Conservation (phyloP, 108 stramenopile species). For the Skeletonema tropicum region DNA sequence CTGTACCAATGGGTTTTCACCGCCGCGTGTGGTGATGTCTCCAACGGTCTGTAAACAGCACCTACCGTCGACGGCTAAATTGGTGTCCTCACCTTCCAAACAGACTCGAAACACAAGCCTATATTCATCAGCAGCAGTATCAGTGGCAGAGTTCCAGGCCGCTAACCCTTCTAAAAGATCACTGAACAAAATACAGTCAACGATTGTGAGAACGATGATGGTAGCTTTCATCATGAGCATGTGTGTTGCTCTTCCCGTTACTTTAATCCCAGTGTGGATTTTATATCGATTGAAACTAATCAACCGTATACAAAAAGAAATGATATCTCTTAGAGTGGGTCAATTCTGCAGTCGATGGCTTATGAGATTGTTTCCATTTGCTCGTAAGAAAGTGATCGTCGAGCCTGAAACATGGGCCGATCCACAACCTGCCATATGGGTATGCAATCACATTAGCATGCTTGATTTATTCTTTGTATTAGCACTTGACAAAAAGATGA, state of each 20-base stretch:
- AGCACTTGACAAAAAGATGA: constrained; percentile 67
- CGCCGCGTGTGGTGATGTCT: not conserved
- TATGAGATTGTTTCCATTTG: constrained; percentile 83
- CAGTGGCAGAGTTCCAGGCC: not conserved
- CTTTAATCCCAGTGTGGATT: constrained; percentile 67
- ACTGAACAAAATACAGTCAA: constrained; percentile 25
- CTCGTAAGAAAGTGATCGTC: constrained; percentile 47
- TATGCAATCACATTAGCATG: constrained; percentile 82
- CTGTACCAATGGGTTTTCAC: constrained; percentile 16
- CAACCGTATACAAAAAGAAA: constrained; percentile 50
- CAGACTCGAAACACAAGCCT: not conserved
- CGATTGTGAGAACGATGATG: constrained; percentile 54
- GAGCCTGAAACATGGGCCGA: constrained; percentile 38
- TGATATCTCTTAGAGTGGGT: constrained; percentile 55
- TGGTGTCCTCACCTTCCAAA: too few relatives aligned
- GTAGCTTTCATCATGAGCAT: constrained; percentile 70
- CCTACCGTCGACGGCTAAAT: not conserved
- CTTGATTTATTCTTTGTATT: constrained; percentile 86
- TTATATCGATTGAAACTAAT: constrained; percentile 54
- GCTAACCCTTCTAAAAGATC: not conserved
- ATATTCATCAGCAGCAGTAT: constrained; percentile 15
- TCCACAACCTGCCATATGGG: constrained; percentile 81
- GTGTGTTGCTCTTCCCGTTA: constrained; percentile 81
- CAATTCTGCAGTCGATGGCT: constrained; percentile 85
- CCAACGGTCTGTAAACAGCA: not conserved